phyloP scores from a whole-genome alignment of 306 rosid genomes.

The Rosa rugosa region DNA sequence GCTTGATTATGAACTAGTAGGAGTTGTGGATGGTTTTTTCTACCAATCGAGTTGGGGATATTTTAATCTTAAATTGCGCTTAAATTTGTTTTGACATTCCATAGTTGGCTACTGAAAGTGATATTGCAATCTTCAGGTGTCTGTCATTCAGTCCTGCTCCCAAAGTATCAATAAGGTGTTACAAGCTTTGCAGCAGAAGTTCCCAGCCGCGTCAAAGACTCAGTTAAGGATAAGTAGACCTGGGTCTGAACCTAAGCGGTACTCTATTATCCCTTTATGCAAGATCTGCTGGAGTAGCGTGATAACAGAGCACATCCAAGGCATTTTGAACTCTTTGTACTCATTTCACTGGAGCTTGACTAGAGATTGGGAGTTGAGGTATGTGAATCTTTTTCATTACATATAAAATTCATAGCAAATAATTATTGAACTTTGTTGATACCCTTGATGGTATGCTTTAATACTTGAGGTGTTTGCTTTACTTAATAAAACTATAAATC shows the following conservation, averaged over 20 bases:
- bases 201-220: conserved; percentile 69
- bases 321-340: no score
- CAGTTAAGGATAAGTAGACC: conserved; percentile 34
- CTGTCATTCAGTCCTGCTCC: conserved; percentile 69
- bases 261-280: neutral
- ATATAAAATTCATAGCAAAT: no score
- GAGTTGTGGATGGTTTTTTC: neutral
- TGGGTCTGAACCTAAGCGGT: neutral
- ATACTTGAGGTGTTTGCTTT: no score
- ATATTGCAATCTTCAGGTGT: conserved; percentile 52
- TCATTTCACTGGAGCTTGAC: no score
- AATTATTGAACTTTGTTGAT: no score
- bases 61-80: neutral
- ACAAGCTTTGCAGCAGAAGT: conserved; percentile 66
- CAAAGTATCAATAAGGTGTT: conserved; percentile 70
- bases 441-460: no score
- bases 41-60: neutral
- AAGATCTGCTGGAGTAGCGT: neutral
- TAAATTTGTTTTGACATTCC: neutral
- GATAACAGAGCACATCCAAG: no score
- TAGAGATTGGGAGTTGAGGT: no score
- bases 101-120: conserved; percentile 15
- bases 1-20: conserved; percentile 12
- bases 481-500: no score
- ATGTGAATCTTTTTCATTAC: no score